Conservation (phyloP, 768 basidiomycete species). For the Xanthoconium purpureum region DNA sequence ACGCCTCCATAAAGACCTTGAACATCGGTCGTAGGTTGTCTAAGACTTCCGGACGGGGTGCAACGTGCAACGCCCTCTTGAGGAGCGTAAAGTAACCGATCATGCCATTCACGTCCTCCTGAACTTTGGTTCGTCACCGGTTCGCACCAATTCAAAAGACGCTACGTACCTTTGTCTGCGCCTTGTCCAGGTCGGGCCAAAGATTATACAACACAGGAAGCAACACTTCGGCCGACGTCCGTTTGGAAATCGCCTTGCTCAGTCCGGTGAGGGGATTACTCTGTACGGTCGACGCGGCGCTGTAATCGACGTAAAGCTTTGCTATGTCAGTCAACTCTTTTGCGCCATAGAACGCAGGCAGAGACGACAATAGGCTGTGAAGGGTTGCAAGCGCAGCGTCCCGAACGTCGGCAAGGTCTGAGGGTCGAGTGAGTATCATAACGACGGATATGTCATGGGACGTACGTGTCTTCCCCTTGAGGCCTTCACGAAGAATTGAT, state of each 20-base stretch:
- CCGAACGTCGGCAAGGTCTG: slow-evolving; percentile 33
- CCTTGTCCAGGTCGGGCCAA: slow-evolving; percentile 44
- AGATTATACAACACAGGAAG: slow-evolving; percentile 60
- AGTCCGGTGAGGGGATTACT: slow-evolving; percentile 39
- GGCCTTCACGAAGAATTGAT: slow-evolving; percentile 41
- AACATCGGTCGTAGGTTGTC: slow-evolving; percentile 67
- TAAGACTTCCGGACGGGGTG: slow-evolving; percentile 60
- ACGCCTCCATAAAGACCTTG: slow-evolving; percentile 75
- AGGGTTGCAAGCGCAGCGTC: slow-evolving; percentile 48
- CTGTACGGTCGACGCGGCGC: slow-evolving; percentile 5
- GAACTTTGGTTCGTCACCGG: not conserved
- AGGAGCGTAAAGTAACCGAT: slow-evolving; percentile 64
- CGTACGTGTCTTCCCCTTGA: slow-evolving; percentile 33
- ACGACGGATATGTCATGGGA: slow-evolving; percentile 12
- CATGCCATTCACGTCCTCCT: slow-evolving; percentile 28
- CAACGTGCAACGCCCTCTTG: slow-evolving; percentile 59
- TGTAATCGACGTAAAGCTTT: slow-evolving; percentile 53
- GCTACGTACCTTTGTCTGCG: slow-evolving; percentile 37
- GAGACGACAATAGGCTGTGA: slow-evolving; percentile 64
- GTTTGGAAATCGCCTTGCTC: slow-evolving; percentile 67
- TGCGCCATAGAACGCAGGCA: slow-evolving; percentile 80
- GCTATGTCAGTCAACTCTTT: slow-evolving; percentile 57
- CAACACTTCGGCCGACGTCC: slow-evolving; percentile 61
- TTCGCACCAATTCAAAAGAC: not conserved
- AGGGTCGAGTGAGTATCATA: not conserved